phyloP scores from a whole-genome alignment of 2,329 filamentous ascomycete species.

The Zelopaecilomyces penicillatus region DNA sequence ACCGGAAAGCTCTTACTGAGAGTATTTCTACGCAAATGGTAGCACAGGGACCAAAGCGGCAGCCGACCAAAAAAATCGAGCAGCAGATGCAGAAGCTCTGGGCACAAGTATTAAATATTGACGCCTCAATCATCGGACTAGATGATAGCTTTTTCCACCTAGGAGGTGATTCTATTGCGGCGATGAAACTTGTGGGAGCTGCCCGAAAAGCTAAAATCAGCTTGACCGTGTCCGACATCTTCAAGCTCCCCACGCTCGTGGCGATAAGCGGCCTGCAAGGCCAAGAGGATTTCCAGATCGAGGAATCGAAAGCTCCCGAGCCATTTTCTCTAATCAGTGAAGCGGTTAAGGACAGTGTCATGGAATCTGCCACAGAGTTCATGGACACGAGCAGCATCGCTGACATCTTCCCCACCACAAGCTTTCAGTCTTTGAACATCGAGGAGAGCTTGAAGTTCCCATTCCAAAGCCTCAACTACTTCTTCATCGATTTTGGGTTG shows the following conservation, averaged over 20 bases:
- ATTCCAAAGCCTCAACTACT: conserved; percentile 15
- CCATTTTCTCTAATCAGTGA: neutral
- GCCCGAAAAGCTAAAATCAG: conserved; percentile 1
- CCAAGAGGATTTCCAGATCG: neutral
- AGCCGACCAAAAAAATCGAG: conserved; percentile 5
- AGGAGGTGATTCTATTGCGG: conserved; percentile 39
- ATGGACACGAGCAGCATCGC: conserved; percentile 5
- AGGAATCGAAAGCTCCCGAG: too few relatives aligned
- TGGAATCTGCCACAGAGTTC: conserved; percentile 6
- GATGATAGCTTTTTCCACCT: conserved; percentile 41
- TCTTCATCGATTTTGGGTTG: conserved; percentile 14
- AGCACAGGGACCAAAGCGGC: neutral
- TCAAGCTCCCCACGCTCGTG: neutral
- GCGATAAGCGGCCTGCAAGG: neutral
- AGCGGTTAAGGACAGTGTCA: conserved; percentile 1
- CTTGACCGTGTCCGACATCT: conserved; percentile 7
- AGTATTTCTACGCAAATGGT: neutral
- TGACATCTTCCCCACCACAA: conserved; percentile 13
- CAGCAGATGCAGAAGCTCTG: conserved; percentile 24
- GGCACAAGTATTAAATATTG: conserved; percentile 25
- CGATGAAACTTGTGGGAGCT: conserved; percentile 34
- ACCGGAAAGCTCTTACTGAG: conserved; percentile 11
- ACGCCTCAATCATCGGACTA: conserved; percentile 24
- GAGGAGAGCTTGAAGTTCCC: neutral
- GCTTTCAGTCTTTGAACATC: conserved; percentile 10